Evolutionary conservation across 176 grass and related monocot species (phyloP).

Genomic region (Oryza australiensis): DNA sequence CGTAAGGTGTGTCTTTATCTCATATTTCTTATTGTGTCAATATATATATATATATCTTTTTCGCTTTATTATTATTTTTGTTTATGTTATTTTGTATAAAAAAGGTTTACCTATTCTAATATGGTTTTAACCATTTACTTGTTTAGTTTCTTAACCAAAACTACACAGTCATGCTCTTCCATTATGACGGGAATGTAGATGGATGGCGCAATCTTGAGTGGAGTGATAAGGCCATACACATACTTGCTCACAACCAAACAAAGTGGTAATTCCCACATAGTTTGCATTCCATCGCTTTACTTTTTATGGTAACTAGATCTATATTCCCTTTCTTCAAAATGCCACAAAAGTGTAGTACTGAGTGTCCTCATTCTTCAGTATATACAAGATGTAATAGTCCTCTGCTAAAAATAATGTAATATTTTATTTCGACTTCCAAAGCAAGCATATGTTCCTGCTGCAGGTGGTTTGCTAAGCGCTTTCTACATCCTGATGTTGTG

Average conservation of each 20-base stretch:
- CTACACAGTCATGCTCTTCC: constrained; percentile 88
- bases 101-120: constrained; percentile 12
- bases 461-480: constrained; percentile 99
- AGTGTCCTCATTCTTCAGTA: not conserved
- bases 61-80: not conserved
- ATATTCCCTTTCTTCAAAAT: not conserved
- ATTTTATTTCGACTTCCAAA: not conserved
- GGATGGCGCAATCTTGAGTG: constrained; percentile 83
- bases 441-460: constrained; percentile 2
- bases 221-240: constrained; percentile 81
- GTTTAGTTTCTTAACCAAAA: constrained; percentile 81
- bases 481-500: constrained; percentile 88
- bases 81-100: not conserved
- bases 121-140: constrained; percentile 3
- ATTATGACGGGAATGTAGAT: constrained; percentile 96
- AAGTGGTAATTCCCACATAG: constrained; percentile 61
- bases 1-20: constrained; percentile 55
- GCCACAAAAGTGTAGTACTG: not conserved
- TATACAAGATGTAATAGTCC: not conserved
- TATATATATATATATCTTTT: too few relatives aligned
- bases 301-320: not conserved
- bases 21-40: not conserved
- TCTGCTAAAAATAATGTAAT: not conserved
- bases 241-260: constrained; percentile 89
- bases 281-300: not conserved